Evolutionary conservation across 2,329 filamentous ascomycete species (phyloP).

Genomic region (Ustilaginoidea virens): DNA sequence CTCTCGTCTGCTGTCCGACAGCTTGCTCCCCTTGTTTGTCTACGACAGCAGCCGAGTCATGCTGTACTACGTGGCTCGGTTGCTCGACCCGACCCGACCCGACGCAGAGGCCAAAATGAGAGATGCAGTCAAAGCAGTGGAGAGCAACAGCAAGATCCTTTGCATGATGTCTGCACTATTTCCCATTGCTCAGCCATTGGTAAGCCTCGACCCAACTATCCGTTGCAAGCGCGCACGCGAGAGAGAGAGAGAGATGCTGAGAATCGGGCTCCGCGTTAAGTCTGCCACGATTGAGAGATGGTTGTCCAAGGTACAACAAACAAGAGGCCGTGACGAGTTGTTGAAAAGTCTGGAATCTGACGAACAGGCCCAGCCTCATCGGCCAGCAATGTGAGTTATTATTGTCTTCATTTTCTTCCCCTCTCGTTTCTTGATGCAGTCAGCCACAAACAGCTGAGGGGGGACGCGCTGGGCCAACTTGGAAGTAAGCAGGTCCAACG

Average conservation of each 20-base stretch:
- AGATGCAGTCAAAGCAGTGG: conserved; percentile 23
- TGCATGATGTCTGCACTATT: conserved; percentile 22
- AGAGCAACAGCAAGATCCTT: conserved; percentile 22
- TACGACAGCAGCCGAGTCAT: conserved; percentile 32
- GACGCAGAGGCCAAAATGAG: conserved; percentile 20
- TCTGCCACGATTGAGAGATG: conserved; percentile 23
- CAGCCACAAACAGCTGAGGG: too few relatives aligned
- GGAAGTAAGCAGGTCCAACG: conserved; percentile 4
- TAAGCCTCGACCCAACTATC: conserved; percentile 13
- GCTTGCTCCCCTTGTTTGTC: conserved; percentile 28
- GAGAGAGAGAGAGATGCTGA: too few relatives aligned
- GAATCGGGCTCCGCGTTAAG: conserved; percentile 7
- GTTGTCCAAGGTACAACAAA: conserved; percentile 21
- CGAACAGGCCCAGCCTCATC: conserved; percentile 9
- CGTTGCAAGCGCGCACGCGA: too few relatives aligned
- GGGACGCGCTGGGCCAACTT: too few relatives aligned
- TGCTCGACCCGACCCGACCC: conserved; percentile 20
- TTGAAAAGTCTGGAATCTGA: conserved; percentile 10
- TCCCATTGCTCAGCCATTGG: conserved; percentile 23
- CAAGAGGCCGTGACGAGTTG: conserved; percentile 8
- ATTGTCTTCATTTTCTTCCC: neutral
- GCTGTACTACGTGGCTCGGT: conserved; percentile 29
- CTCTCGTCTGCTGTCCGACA: conserved; percentile 24
- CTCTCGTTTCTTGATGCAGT: too few relatives aligned
- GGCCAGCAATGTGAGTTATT: conserved; percentile 7